Base-by-base conservation (phyloP, 768 basidiomycete species). In the Vishniacozyma victoriae region DNA sequence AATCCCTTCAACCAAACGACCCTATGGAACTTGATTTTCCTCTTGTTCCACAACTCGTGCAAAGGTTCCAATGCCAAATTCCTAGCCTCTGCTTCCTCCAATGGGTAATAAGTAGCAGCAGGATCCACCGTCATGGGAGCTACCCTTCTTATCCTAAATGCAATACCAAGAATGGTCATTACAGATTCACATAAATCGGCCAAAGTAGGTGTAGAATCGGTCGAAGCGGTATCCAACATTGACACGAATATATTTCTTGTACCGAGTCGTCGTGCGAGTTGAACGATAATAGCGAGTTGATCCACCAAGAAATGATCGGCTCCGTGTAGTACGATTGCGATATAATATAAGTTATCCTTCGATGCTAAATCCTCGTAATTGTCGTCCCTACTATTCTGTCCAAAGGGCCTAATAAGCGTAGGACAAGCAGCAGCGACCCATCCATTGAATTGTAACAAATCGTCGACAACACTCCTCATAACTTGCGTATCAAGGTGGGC, bases 1-100 rank as follows among this genome's bases (percentile, higher is more conserved):
- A 99, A 99, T 0, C 95, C 95, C 66, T 96, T 99, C 53, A 97
- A 78, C 95, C 95, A 99, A 37, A 99, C 80, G 29, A 97, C 95
- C 9, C 90, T 77, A 56, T 83, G 79, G 72, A 99, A 99, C 49
- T 80, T 80, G 67, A 97, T 84, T 19, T 80, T 79, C 20, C 91
- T 76, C 62, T 80, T 85, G 58, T 80, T 73, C 59, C 80, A 77
- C 3, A 99, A 78, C 64, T 99, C 95, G 20, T 80, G 75, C 13
- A 99, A 74, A 0, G 95, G 95, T 59, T 95, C 91, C 25, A 99
- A 75, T 0, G 84, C 95, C 23, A 96, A 76, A 68, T 97, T 99
- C 31, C 91, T 80, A 74, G 85, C 91, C 67, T 91, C 81, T 0
- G 93, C 88, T 70, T 99, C 95, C 70, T 97, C 95, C 19, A 87